phyloP scores from a whole-genome alignment of 2,329 filamentous ascomycete genomes.

The Fusarium virguliforme region DNA sequence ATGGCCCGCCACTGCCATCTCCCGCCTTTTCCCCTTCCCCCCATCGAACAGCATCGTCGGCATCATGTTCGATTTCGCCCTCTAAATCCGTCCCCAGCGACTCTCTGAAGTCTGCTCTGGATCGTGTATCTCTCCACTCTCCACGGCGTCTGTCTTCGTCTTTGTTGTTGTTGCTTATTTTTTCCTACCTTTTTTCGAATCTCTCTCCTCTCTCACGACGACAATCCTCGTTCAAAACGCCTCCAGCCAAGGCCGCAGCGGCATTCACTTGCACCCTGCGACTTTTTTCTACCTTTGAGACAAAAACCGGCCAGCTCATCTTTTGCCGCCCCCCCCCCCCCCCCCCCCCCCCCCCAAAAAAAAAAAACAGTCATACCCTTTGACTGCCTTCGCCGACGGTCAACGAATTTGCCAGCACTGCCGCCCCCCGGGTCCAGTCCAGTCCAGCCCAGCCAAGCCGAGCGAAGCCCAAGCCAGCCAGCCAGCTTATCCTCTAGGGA shows the following conservation, averaged over 20 bases:
- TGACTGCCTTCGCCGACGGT: conserved; percentile 24
- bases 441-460: conserved; percentile 41
- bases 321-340: conserved; percentile 39
- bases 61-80: conserved; percentile 69
- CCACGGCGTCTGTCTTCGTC: conserved; percentile 55
- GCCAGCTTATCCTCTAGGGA: conserved; percentile 36
- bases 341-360: conserved; percentile 15
- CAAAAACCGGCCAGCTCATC: conserved; percentile 27
- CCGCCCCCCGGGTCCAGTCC: conserved; percentile 40
- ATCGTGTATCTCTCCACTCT: conserved; percentile 58
- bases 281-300: conserved; percentile 43
- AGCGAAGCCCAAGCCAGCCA: conserved; percentile 40
- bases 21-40: conserved; percentile 59
- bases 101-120: conserved; percentile 70
- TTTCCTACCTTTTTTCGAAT: conserved; percentile 28
- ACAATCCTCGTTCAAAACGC: conserved; percentile 25
- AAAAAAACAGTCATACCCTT: conserved; percentile 30
- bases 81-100: conserved; percentile 68
- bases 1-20: conserved; percentile 52
- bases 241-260: conserved; percentile 58
- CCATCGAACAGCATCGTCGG: conserved; percentile 67
- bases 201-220: conserved; percentile 18
- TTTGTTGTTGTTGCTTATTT: conserved; percentile 48
- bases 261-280: conserved; percentile 69
- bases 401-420: conserved; percentile 45